Percentiles rank a stretch among this genome's conserved stretches.
Evolutionary conservation across 164 flowering plant genomes (phyloP).

Genomic region (Macadamia tetraphylla): DNA sequence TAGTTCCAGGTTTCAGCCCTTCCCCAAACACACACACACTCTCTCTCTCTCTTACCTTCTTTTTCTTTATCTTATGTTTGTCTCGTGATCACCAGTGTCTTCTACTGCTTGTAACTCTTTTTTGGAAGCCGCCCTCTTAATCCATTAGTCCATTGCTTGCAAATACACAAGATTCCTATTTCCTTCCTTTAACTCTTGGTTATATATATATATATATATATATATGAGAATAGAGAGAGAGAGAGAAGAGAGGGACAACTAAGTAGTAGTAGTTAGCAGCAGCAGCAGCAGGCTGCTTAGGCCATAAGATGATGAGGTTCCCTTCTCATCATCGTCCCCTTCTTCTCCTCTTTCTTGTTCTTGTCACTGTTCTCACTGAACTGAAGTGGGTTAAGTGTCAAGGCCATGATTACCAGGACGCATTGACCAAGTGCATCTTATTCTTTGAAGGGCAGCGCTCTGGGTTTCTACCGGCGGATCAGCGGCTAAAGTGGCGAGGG

Average conservation of each 20-base stretch:
- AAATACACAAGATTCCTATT: background rate
- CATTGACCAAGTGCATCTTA: slow-evolving; percentile 66
- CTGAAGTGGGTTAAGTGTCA: background rate
- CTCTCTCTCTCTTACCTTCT: too few species aligned
- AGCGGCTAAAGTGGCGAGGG: slow-evolving; percentile 60
- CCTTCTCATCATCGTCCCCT: background rate
- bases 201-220: background rate
- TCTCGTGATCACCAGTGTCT: slow-evolving; percentile 4
- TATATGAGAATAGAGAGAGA: too few species aligned
- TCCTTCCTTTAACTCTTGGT: background rate
- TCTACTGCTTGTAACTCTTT: too few species aligned
- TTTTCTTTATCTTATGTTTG: background rate
- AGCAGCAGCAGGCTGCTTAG: too few species aligned
- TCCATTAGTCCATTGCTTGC: background rate
- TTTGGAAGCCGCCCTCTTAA: background rate
- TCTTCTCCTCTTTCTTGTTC: slow-evolving; percentile 4
- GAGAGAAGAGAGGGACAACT: background rate
- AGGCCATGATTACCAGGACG: slow-evolving; percentile 58
- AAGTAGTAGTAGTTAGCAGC: background rate
- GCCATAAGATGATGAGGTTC: background rate
- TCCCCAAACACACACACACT: background rate
- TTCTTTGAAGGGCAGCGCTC: slow-evolving; percentile 95
- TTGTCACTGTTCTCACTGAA: background rate
- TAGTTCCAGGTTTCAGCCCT: background rate
- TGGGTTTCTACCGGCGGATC: slow-evolving; percentile 65